Evolutionary conservation across 2,329 filamentous ascomycete genomes (phyloP).

Genomic region (Diaporthe aspalathi): DNA sequence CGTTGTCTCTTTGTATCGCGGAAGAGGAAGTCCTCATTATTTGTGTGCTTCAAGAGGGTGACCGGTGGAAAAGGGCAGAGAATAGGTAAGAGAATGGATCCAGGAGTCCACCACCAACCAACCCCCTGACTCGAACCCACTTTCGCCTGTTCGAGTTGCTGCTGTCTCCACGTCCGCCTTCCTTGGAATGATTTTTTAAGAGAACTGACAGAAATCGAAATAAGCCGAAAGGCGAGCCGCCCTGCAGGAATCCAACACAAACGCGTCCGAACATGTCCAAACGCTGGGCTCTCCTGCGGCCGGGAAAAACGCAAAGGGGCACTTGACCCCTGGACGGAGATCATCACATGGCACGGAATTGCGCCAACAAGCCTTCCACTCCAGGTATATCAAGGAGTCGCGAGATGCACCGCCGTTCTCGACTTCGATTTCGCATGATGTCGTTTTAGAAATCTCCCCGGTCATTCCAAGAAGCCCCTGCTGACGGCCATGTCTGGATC

Average conservation of each 20-base stretch:
- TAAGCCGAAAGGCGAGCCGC: neutral
- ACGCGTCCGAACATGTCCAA: neutral
- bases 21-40: neutral
- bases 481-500: neutral
- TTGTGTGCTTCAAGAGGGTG: neutral
- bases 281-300: neutral
- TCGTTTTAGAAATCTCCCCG: neutral
- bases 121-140: slow-evolving; percentile 17
- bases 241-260: neutral
- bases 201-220: neutral
- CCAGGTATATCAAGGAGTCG: neutral
- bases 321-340: slow-evolving; percentile 10
- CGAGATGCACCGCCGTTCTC: too few relatives aligned
- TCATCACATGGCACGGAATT: neutral
- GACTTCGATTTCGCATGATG: neutral
- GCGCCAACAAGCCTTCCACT: neutral
- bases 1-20: neutral
- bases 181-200: neutral
- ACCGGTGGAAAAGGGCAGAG: neutral
- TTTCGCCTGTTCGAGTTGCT: neutral
- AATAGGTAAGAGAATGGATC: slow-evolving; percentile 7
- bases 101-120: neutral
- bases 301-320: neutral
- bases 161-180: neutral
- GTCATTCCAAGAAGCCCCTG: neutral